A percentile compares a stretch with the other conserved stretches of the same genome.
phyloP scores from a whole-genome alignment of 495 filamentous ascomycete genomes.

The Cercophora scortea region DNA sequence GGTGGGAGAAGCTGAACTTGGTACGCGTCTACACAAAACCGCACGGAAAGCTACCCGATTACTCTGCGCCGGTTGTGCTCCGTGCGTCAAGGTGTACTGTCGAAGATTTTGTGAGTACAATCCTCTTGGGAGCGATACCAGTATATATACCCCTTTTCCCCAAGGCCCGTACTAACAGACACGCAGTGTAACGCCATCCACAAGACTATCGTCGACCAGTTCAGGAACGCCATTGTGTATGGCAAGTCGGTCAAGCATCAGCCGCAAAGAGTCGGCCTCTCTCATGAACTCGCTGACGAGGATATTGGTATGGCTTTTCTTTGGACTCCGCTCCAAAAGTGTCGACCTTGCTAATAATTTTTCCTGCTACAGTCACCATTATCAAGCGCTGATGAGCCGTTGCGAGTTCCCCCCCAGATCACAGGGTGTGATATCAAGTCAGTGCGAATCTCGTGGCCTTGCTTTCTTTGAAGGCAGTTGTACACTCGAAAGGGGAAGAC shows the following conservation, averaged over 20 bases:
- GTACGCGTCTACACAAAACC: constrained; percentile 96
- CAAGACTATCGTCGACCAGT: constrained; percentile 90
- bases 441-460: too few relatives aligned
- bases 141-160: too few relatives aligned
- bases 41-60: constrained; percentile 91
- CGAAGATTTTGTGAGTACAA: constrained; percentile 83
- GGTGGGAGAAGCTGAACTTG: constrained; percentile 90
- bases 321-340: not conserved
- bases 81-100: constrained; percentile 74
- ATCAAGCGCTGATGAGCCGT: constrained; percentile 61
- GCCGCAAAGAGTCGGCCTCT: constrained; percentile 87
- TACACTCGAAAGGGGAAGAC: too few relatives aligned
- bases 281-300: constrained; percentile 89
- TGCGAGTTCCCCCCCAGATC: not conserved
- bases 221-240: constrained; percentile 92
- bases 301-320: constrained; percentile 71
- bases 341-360: constrained; percentile 14
- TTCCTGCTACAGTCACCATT: constrained; percentile 65
- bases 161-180: constrained; percentile 10
- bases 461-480: too few relatives aligned
- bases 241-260: constrained; percentile 98
- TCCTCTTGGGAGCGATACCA: too few relatives aligned
- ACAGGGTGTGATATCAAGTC: too few relatives aligned
- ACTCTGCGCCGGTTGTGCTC: constrained; percentile 84
- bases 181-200: constrained; percentile 90